Percentiles rank a stretch among this genome's conserved stretches.
phyloP scores from a whole-genome alignment of 2,329 filamentous ascomycete genomes.

The Helicocarpus griseus region DNA sequence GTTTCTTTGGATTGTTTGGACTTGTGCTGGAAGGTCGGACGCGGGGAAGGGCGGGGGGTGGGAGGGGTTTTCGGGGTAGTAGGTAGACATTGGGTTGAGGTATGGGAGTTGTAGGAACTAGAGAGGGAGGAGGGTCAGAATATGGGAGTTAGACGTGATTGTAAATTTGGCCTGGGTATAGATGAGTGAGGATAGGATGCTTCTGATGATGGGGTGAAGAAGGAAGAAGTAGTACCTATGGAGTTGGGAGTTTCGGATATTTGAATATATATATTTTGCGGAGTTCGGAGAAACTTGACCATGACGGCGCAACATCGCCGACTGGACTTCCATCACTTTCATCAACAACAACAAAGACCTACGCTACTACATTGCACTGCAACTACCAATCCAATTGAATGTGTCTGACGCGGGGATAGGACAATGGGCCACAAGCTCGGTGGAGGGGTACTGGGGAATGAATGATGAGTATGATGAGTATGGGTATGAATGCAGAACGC shows the following conservation, averaged over 20 bases:
- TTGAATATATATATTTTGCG: background rate
- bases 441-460: background rate
- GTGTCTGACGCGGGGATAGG: background rate
- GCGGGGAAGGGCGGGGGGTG: slow-evolving; percentile 44
- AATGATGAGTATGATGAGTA: background rate
- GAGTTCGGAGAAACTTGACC: background rate
- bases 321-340: background rate
- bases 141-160: background rate
- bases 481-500: background rate
- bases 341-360: background rate
- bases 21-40: slow-evolving; percentile 39
- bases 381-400: background rate
- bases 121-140: background rate
- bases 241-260: background rate
- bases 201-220: background rate
- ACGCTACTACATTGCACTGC: background rate
- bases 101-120: background rate
- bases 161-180: background rate
- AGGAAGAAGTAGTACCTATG: background rate
- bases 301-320: background rate
- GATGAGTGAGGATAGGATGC: background rate
- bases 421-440: background rate
- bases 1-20: slow-evolving; percentile 39
- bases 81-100: background rate
- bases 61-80: slow-evolving; percentile 44